Evolutionary conservation across 2,329 filamentous ascomycete genomes (phyloP), one percentile per base, ranked within the genome.

Genomic region (Cladosporium sp.): DNA sequence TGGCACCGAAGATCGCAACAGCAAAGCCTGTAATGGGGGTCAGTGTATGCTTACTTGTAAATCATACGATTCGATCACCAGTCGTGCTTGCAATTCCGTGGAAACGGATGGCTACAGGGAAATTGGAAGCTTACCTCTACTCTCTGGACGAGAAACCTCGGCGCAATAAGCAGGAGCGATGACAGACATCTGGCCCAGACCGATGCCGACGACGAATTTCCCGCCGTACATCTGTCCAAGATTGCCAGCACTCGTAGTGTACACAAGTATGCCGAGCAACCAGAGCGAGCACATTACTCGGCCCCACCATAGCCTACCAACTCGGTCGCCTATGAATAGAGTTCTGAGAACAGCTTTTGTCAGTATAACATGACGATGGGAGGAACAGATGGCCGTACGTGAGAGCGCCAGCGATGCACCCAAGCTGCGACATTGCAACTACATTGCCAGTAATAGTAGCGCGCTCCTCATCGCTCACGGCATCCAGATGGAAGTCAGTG

Each of bases 401-500:
- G n/a, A 58, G 36, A 2, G 88, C 86, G 52, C 88, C 88, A 1
- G 78, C 84, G 30, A 92, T 87, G 34, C 84, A 88, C 19, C 88
- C 88, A 66, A 91, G 84, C 73, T 91, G 88, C 0, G 91, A 88
- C 88, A 92, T 92, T 51, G 87, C 82, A 2, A 87, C 86, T 55
- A 92, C 86, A 71, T 92, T 92, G 64, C 62, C 63, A 50, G 88
- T 86, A 75, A 87, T 84, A 70, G 88, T 84, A 59, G 87, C 85
- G 68, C 82, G 76, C 50, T 83, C 79, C 2, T 80, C 74, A 0
- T 70, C 66, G 51, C 73, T 76, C 70, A 86, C 85, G 1, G 76
- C 74, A 3, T 75, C 72, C 62, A 84, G 84, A 66, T 83, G 65
- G 69, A 89, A 86, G 45, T 77, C 77, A 0, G 72, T 62, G 65